Percentiles rank a stretch among this genome's conserved stretches.
These are phyloP conservation scores for Leccinum pachyderme DNA, from an alignment of 1,284 basidiomycete species.

Conservation along the genomic window DNA sequence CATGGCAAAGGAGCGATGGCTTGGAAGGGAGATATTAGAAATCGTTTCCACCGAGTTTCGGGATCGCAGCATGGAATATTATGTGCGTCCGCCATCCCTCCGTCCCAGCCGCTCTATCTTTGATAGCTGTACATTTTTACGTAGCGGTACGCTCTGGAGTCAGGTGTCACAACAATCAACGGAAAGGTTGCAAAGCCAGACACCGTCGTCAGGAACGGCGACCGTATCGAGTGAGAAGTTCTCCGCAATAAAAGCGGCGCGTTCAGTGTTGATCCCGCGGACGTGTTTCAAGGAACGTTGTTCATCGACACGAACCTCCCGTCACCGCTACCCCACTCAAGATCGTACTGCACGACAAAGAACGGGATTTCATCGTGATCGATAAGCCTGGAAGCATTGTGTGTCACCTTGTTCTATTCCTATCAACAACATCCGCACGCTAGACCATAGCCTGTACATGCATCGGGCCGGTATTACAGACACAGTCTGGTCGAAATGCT, in stretches of 20 bases:
- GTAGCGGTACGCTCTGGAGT: conserved; percentile 86
- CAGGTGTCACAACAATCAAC: conserved; percentile 95
- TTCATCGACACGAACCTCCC: conserved; percentile 95
- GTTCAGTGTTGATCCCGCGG: not conserved
- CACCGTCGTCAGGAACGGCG: conserved; percentile 82
- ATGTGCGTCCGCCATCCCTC: conserved; percentile 54
- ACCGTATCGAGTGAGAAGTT: conserved; percentile 78
- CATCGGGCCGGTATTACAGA: conserved; percentile 83
- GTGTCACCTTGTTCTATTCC: conserved; percentile 19
- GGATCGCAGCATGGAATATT: conserved; percentile 89
- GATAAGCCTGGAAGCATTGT: conserved; percentile 94
- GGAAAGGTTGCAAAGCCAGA: conserved; percentile 79
- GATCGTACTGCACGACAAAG: conserved; percentile 75
- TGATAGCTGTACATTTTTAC: not conserved
- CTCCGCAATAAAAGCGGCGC: not conserved
- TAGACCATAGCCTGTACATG: conserved; percentile 73
- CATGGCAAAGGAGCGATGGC: conserved; percentile 90
- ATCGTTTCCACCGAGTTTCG: conserved; percentile 88
- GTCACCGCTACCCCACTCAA: conserved; percentile 86
- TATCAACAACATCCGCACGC: not conserved
- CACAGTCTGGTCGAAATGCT: conserved; percentile 90
- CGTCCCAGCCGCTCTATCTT: not conserved
- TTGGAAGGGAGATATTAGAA: conserved; percentile 81
- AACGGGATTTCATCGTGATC: conserved; percentile 85
- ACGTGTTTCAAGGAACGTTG: conserved; percentile 68